Base-by-base conservation (phyloP, 805 yeast genomes). In the Sungouiella thailandica region DNA sequence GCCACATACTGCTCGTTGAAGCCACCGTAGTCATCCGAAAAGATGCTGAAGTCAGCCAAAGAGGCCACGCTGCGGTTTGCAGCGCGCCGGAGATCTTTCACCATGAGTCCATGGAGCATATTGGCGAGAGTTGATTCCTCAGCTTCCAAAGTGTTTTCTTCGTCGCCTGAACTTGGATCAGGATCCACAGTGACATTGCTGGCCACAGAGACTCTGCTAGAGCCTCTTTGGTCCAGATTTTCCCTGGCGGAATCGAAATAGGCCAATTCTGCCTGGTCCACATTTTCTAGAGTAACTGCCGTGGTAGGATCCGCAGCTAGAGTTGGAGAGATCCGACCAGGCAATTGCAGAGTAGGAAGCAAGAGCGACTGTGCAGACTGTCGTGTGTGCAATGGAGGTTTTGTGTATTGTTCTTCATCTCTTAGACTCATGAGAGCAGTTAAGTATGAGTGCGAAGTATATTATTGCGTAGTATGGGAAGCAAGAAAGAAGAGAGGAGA, bases 1-100 rank as follows among this genome's bases (percentile, higher is more conserved):
- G 13, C 30, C 14, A 47, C 12, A 17, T 39, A 46, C 4, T 24
- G 24, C 11, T 32, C 35, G 25, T 41, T 43, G 20, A 44, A 25
- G 5, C 18, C 23, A 4, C 35, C 37, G 6, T 23, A 22, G 15
- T 37, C 40, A 5, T 32, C 37, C 3, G 46, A 39, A 17, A 46
- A 34, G 12, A 36, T 39, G 17, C 44, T 46, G 28, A 25, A 33
- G 3, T 8, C 10, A 19, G 8, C n/a, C 7, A 18, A 15, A 5
- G 22, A 6, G 3, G 32, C 13, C 2, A 20, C 10, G 7, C 22
- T 19, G 2, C 26, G n/a, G 7, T 4, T 14, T 8, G 7, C 10
- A 12, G 6, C 5, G 6, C 2, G 4, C 3, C 7, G 3, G 8
- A 14, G 16, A 20, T 14, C 20, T 4, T 13, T 14, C 2, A 19